Base-by-base conservation (phyloP, 441 rosid species). In the Populus hybrid region DNA sequence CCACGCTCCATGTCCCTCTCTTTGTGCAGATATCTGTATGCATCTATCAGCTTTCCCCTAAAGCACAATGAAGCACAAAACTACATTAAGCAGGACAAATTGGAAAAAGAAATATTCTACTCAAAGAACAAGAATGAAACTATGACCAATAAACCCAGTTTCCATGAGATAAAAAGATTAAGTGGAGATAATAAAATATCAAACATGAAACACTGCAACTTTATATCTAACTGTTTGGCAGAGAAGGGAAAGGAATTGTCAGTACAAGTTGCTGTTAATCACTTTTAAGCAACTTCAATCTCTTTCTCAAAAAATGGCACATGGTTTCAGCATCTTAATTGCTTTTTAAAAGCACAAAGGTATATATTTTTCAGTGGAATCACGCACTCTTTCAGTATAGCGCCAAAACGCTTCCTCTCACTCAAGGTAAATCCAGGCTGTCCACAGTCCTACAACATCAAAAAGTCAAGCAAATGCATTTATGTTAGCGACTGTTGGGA, bases 371-470 rank as follows among this genome's bases (percentile, higher is more conserved):
- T 69, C 61, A 72, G 36, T 68, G 68, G 74, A 79, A 61, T 26
- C 74, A 77, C 90, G 21, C 83, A 96, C 99, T 89, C 98, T 86
- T 89, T 93, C 82, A 93, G 78, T 78, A 86, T 84, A 81, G 81
- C 74, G 82, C 94, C 90, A 77, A 94, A 96, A 21, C 98, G 94
- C 80, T 88, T 89, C 86, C 99, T 96, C 89, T 96, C 99, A 71
- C 91, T 75, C 85, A 90, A 82, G 70, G 99, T 96, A 83, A 94
- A 94, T 82, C 98, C 99, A 79, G 98, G 99, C 81, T 94, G 98
- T 71, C 99, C 98, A 2, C 89, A 86, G 77, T 96, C 99, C 98
- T 96, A 88, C 78, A 79, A 76, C 45, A 74, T 69, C 40, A 75
- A 65, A 73, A 73, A 45, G 81, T 26, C 69, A 77, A 70, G 71